These are phyloP conservation scores for Clitoria ternatea DNA, from an alignment of 306 rosid species.

Conservation along the genomic window DNA sequence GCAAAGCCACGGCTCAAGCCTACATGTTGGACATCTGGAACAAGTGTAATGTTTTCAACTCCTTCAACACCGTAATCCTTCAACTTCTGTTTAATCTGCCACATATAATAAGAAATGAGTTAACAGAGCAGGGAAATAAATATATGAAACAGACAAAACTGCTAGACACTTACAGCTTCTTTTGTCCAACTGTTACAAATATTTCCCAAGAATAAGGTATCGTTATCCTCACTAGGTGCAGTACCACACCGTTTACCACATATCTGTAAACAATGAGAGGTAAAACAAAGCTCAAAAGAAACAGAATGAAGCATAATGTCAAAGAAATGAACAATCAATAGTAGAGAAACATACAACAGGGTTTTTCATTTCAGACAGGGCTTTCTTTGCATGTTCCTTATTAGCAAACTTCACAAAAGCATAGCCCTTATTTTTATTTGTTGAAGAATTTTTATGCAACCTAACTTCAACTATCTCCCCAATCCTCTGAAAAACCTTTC, in stretches of 20 bases:
- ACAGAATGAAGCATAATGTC: neutral
- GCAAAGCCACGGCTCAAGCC: constrained; percentile 85
- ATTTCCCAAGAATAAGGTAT: constrained; percentile 73
- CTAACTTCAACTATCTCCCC: constrained; percentile 81
- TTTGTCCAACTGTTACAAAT: constrained; percentile 84
- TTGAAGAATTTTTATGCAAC: constrained; percentile 57
- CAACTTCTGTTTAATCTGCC: constrained; percentile 70
- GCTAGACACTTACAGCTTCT: constrained; percentile 56
- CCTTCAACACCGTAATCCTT: constrained; percentile 69
- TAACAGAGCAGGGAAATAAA: constrained; percentile 15
- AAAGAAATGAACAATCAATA: constrained; percentile 13
- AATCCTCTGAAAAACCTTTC: constrained; percentile 60
- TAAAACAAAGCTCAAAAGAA: constrained; percentile 9
- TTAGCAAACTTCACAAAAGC: constrained; percentile 67
- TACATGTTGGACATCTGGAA: constrained; percentile 54
- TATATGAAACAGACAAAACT: constrained; percentile 7
- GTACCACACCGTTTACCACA: constrained; percentile 74
- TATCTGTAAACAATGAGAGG: constrained; percentile 43
- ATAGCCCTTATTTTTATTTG: constrained; percentile 71
- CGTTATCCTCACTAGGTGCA: constrained; percentile 73
- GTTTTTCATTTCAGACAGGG: constrained; percentile 77
- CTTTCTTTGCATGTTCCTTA: constrained; percentile 66
- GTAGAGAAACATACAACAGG: constrained; percentile 60
- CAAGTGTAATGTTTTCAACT: constrained; percentile 68
- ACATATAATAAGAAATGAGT: constrained; percentile 27